These are phyloP conservation scores for Madurella mycetomatis DNA, from an alignment of 2,329 filamentous ascomycete genomes.

Conservation along the genomic window DNA sequence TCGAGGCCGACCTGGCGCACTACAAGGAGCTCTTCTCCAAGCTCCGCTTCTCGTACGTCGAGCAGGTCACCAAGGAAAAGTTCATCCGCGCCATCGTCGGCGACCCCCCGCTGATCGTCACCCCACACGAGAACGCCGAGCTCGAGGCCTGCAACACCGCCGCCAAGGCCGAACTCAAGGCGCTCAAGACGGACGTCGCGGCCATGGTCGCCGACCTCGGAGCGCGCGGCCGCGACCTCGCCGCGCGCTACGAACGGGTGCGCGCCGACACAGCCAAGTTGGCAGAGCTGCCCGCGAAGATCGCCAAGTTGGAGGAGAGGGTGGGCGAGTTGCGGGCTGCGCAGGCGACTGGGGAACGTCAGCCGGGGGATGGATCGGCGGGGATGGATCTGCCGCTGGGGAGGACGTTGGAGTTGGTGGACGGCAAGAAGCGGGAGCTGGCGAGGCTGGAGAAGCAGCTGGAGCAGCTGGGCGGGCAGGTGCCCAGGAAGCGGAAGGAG, in stretches of 20 bases:
- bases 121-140: slow-evolving; percentile 73
- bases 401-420: slow-evolving; percentile 52
- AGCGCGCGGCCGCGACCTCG: slow-evolving; percentile 54
- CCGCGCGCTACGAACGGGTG: slow-evolving; percentile 48
- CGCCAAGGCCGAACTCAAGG: slow-evolving; percentile 71
- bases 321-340: slow-evolving; percentile 30
- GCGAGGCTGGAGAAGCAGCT: slow-evolving; percentile 59
- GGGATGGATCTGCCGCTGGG: slow-evolving; percentile 53
- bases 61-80: slow-evolving; percentile 98
- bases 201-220: slow-evolving; percentile 71
- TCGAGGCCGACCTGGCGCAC: slow-evolving; percentile 80
- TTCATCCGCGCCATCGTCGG: slow-evolving; percentile 91
- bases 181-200: slow-evolving; percentile 73
- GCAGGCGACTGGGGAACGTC: slow-evolving; percentile 11
- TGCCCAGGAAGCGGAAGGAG: slow-evolving; percentile 63
- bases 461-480: slow-evolving; percentile 56
- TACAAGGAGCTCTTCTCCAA: slow-evolving; percentile 96
- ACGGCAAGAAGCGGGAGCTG: slow-evolving; percentile 46
- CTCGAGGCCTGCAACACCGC: slow-evolving; percentile 65
- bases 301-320: slow-evolving; percentile 41
- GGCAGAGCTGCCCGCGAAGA: slow-evolving; percentile 47
- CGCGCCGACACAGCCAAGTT: slow-evolving; percentile 46
- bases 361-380: slow-evolving; percentile 29
- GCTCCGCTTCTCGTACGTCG: slow-evolving; percentile 92
- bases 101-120: slow-evolving; percentile 81